Percentiles rank a stretch among this genome's conserved stretches.
Evolutionary conservation across 768 basidiomycete genomes (phyloP).

Genomic region (Amanita exitialis): DNA sequence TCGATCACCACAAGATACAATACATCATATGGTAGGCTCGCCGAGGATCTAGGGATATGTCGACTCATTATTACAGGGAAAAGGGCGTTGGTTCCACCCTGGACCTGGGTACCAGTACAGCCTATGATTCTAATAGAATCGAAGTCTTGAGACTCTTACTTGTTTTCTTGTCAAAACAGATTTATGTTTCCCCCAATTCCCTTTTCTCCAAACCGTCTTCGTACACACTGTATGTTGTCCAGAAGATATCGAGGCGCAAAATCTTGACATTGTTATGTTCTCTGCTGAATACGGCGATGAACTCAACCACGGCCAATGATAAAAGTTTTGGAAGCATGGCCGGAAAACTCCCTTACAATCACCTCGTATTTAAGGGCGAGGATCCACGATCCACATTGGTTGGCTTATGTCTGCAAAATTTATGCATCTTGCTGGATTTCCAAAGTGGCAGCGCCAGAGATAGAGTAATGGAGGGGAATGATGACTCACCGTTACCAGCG

Average conservation of each 20-base stretch:
- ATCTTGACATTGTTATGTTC: conserved; percentile 93
- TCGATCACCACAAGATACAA: conserved; percentile 74
- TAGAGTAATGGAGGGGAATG: conserved; percentile 26
- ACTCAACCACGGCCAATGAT: conserved; percentile 40
- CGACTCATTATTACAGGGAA: conserved; percentile 49
- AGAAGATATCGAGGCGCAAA: conserved; percentile 66
- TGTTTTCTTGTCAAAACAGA: conserved; percentile 82
- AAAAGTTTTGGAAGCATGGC: conserved; percentile 59
- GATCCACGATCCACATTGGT: conserved; percentile 68
- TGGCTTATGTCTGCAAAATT: conserved; percentile 63
- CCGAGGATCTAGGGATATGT: not conserved
- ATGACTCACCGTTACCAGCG: conserved; percentile 41
- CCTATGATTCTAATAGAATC: conserved; percentile 70
- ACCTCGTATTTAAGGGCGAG: conserved; percentile 84
- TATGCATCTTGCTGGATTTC: conserved; percentile 72
- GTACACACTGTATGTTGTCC: conserved; percentile 71
- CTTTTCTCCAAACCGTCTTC: conserved; percentile 66
- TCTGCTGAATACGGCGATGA: conserved; percentile 82
- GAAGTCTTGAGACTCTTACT: conserved; percentile 88
- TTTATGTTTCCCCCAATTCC: conserved; percentile 66
- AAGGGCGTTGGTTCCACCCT: conserved; percentile 87
- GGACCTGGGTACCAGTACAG: conserved; percentile 52
- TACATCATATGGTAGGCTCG: conserved; percentile 78
- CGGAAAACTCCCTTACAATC: conserved; percentile 80
- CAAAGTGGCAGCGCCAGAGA: conserved; percentile 71